Conservation (phyloP, 2,329 filamentous ascomycete genomes). For the Raffaelea ambrosiae region DNA sequence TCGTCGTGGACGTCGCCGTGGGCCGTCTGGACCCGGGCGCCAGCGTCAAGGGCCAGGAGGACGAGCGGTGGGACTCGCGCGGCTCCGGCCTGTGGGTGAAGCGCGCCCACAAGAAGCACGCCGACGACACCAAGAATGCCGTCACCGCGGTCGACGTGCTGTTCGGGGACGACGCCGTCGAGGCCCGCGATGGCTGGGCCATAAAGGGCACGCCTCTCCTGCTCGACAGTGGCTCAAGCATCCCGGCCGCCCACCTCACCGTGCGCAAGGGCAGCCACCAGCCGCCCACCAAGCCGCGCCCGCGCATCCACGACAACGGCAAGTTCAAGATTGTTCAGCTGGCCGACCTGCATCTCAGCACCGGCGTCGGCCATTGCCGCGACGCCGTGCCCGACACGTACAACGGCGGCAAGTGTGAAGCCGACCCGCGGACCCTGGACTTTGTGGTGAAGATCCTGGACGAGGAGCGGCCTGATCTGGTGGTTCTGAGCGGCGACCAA, state of each 20-base stretch:
- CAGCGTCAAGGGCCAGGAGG: conserved; percentile 43
- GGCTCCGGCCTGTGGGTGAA: conserved; percentile 76
- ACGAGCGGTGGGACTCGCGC: conserved; percentile 66
- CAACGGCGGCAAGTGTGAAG: conserved; percentile 74
- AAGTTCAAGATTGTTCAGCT: conserved; percentile 97
- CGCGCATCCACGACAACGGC: conserved; percentile 76
- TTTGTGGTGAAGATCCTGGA: conserved; percentile 79
- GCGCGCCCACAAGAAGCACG: conserved; percentile 60
- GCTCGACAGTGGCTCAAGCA: conserved; percentile 52
- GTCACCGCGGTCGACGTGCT: conserved; percentile 79
- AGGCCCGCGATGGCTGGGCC: conserved; percentile 79
- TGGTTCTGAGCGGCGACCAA: conserved; percentile 88
- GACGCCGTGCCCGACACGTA: conserved; percentile 71
- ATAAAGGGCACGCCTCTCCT: conserved; percentile 67
- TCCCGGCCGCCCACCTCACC: conserved; percentile 66
- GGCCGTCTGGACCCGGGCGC: conserved; percentile 61
- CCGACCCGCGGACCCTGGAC: conserved; percentile 83
- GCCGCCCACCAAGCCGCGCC: conserved; percentile 59
- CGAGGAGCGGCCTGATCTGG: conserved; percentile 87
- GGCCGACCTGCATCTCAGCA: conserved; percentile 89
- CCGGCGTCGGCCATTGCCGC: conserved; percentile 75
- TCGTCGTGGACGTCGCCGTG: conserved; percentile 72
- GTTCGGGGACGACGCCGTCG: conserved; percentile 84
- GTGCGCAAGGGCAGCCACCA: conserved; percentile 63
- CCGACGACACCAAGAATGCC: conserved; percentile 64